Base-by-base conservation (phyloP, 768 basidiomycete genomes). In the Boletus eberwhitei region DNA sequence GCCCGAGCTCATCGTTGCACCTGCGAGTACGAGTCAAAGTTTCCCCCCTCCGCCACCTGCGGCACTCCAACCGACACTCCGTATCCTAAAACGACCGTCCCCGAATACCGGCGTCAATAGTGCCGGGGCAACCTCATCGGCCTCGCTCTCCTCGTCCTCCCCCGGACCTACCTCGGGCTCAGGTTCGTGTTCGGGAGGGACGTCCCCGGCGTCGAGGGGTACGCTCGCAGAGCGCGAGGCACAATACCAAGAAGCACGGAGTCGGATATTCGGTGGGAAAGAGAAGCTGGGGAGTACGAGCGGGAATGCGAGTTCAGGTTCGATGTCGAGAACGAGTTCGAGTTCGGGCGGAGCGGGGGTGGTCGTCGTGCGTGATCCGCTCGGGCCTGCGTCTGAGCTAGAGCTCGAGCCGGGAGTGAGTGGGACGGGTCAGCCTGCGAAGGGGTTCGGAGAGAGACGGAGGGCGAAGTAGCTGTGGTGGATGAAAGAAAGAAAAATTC, bases 1-100 rank as follows among this genome's bases (percentile, higher is more conserved):
- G 87, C 88, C 88, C 1, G 72, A 80, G 26, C 68, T 89, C 17
- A 68, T 88, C 44, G 71, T 84, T 2, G 61, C 76, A 0, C 61
- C 67, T 4, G 68, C 77, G 14, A 71, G 69, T 52, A 74, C 76
- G 8, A 60, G 73, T 11, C 65, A 71, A 14, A 68, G 72, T 0
- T 64, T 75, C 4, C 64, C 79, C 1, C 79, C 85, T 1, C 80
- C 76, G 1, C 84, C 83, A 3, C 70, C 77, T 5, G 76, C 78
- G 3, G 84, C 81, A 0, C 75, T 90, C 57, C 84, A 86, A 48
- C 80, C 84, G 9, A 68, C 79, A 9, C 75, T 90, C 62, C 83
- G 83, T 37, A 90, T 90, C 52, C 78, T 91, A 14, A 91, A 89
- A 67, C 85, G 88, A 7, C 85, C 85, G 1, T 73, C 81, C 4